Percentiles rank a stretch among this genome's conserved stretches.
These are phyloP conservation scores for Fusarium foetens DNA, from an alignment of 2,329 filamentous ascomycete species.

Conservation along the genomic window DNA sequence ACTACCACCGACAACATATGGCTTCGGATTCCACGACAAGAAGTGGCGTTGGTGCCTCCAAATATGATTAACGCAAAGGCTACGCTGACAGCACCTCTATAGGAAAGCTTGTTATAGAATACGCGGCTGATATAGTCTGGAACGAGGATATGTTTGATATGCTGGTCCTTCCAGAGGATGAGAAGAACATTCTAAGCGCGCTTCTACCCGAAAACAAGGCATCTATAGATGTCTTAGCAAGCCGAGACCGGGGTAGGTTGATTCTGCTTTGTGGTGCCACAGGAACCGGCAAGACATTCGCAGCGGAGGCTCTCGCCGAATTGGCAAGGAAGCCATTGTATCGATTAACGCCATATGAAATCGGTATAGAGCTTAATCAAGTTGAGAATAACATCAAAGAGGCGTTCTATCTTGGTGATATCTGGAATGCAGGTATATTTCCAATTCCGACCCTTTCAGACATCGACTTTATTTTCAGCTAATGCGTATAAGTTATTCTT, in stretches of 20 bases:
- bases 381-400: background rate
- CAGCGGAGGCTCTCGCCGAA: background rate
- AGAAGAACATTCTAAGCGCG: background rate
- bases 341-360: background rate
- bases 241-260: background rate
- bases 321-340: background rate
- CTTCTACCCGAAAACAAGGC: fast-evolving
- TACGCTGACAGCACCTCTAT: background rate
- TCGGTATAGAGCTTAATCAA: background rate
- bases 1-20: background rate
- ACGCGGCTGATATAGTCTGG: background rate
- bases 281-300: background rate
- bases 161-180: fast-evolving
- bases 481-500: background rate
- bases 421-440: background rate
- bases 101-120: background rate
- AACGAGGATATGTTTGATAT: background rate
- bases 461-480: background rate
- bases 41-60: background rate
- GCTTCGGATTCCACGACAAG: background rate
- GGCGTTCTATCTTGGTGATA: background rate
- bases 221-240: fast-evolving
- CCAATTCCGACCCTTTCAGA: background rate
- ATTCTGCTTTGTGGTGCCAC: fast-evolving
- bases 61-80: background rate